These are phyloP conservation scores for Carex cristatella DNA, from an alignment of 176 grass and related monocot genomes.

Conservation along the genomic window DNA sequence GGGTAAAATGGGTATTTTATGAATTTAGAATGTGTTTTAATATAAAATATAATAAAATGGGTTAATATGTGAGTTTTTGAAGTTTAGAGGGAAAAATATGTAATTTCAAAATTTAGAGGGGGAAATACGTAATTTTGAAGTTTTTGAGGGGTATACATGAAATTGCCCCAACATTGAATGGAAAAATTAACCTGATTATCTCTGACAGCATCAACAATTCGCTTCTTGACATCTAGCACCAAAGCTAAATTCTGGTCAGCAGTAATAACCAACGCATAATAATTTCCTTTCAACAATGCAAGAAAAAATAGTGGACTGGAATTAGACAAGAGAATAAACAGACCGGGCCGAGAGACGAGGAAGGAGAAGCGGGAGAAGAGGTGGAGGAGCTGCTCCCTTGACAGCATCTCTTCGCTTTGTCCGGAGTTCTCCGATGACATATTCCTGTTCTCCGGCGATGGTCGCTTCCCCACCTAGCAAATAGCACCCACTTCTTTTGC, in stretches of 20 bases:
- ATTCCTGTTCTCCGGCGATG: neutral
- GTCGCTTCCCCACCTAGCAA: neutral
- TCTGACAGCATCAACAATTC: constrained; percentile 59
- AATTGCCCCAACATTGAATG: neutral
- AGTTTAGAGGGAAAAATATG: too few relatives aligned
- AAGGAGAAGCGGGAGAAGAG: constrained; percentile 67
- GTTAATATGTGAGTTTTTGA: too few relatives aligned
- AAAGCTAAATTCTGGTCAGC: neutral
- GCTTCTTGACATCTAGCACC: constrained; percentile 52
- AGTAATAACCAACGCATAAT: neutral
- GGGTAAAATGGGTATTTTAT: too few relatives aligned
- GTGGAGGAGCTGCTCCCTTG: constrained; percentile 51
- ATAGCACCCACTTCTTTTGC: neutral
- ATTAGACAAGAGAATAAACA: neutral
- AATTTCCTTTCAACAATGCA: neutral
- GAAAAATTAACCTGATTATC: constrained; percentile 46
- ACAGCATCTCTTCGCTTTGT: constrained; percentile 41
- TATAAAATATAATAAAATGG: too few relatives aligned
- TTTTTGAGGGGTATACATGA: too few relatives aligned
- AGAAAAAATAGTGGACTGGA: neutral
- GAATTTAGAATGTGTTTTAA: too few relatives aligned
- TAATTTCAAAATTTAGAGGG: too few relatives aligned
- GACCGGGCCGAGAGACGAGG: constrained; percentile 58
- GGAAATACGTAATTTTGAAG: too few relatives aligned
- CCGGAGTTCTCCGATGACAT: constrained; percentile 11